Evolutionary conservation across 768 basidiomycete species (phyloP).

Genomic region (Dendrothele bispora): DNA sequence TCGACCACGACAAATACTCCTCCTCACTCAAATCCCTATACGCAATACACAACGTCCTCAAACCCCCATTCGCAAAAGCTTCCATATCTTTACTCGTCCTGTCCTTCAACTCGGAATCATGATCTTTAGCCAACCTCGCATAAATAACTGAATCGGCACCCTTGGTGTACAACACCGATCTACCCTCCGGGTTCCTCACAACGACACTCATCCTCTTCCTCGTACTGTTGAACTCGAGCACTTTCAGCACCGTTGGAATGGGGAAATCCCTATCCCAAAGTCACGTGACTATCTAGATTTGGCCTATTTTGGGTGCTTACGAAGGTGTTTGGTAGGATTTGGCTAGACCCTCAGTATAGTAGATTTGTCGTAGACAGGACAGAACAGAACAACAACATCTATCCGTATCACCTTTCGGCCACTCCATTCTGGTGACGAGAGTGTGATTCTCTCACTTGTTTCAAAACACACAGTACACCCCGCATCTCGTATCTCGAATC

Average conservation of each 20-base stretch:
- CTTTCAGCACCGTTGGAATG: conserved; percentile 69
- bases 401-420: no score
- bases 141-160: conserved; percentile 98
- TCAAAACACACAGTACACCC: no score
- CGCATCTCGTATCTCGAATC: no score
- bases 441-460: no score
- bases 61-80: conserved; percentile 86
- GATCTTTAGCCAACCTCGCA: conserved; percentile 74
- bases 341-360: no score
- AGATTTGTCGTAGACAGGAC: no score
- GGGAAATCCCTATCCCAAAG: no score
- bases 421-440: no score
- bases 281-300: no score
- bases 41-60: conserved; percentile 90
- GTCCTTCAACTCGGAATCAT: conserved; percentile 72
- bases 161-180: conserved; percentile 86
- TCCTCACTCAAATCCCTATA: conserved; percentile 77
- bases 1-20: conserved; percentile 81
- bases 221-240: conserved; percentile 92
- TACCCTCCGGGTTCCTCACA: conserved; percentile 81
- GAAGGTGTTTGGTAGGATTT: no score
- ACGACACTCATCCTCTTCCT: conserved; percentile 96
- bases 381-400: no score
- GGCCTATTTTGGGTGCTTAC: no score
- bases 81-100: conserved; percentile 88